These are phyloP conservation scores for Phylloporus sp. DNA, from an alignment of 768 basidiomycete species.

Conservation along the genomic window DNA sequence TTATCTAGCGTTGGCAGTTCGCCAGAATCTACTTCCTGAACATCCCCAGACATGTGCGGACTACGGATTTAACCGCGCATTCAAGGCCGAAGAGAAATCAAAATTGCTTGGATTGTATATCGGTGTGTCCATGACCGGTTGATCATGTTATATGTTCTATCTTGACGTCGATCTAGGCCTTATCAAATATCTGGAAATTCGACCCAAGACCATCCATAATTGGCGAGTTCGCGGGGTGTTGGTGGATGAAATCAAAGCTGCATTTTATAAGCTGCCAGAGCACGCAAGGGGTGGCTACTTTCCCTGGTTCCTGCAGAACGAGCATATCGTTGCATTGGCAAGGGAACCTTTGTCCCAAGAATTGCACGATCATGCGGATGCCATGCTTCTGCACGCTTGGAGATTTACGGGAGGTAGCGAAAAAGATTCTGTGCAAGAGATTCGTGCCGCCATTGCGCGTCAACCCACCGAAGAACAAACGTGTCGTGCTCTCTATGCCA, in stretches of 20 bases:
- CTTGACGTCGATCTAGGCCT: background rate
- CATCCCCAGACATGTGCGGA: background rate
- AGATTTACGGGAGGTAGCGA: conserved; percentile 2
- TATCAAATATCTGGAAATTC: background rate
- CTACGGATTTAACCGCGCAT: conserved; percentile 1
- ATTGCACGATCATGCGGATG: background rate
- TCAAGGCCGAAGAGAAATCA: background rate
- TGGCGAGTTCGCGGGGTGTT: conserved; percentile 3
- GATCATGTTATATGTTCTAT: background rate
- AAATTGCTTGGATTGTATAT: background rate
- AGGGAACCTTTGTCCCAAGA: background rate
- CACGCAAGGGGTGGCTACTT: background rate
- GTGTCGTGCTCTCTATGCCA: background rate
- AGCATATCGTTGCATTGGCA: background rate
- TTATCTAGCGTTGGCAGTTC: background rate
- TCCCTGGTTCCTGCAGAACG: conserved; percentile 3
- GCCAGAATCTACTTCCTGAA: background rate
- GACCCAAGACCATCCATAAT: background rate
- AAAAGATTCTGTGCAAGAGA: background rate
- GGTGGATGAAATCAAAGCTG: conserved; percentile 1
- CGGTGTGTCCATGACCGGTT: background rate
- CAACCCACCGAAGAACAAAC: background rate
- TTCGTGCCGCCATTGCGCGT: background rate
- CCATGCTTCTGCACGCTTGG: background rate
- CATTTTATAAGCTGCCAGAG: background rate